These are phyloP conservation scores for Suillus subalutaceus DNA, from an alignment of 768 basidiomycete species.

Conservation along the genomic window DNA sequence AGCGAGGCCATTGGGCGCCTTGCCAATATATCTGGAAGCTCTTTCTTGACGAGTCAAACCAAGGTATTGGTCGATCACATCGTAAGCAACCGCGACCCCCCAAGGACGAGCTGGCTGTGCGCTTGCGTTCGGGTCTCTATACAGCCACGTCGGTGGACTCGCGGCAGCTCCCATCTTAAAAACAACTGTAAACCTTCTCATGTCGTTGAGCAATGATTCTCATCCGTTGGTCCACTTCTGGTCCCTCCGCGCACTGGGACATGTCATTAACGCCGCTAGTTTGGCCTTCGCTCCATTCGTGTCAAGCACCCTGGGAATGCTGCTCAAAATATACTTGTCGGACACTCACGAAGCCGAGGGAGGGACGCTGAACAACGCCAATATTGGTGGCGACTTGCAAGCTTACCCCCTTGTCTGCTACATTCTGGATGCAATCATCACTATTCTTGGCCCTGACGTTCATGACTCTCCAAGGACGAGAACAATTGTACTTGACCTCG, in stretches of 20 bases:
- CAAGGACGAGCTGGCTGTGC: conserved; percentile 92
- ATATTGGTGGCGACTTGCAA: conserved; percentile 87
- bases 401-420: conserved; percentile 91
- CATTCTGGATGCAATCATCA: conserved; percentile 91
- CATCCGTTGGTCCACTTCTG: conserved; percentile 97
- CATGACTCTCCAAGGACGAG: conserved; percentile 83
- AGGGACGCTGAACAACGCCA: conserved; percentile 78
- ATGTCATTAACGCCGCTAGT: conserved; percentile 90
- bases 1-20: conserved; percentile 91
- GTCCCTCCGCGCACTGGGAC: conserved; percentile 82
- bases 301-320: conserved; percentile 83
- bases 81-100: conserved; percentile 93
- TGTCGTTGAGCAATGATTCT: conserved; percentile 94
- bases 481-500: conserved; percentile 81
- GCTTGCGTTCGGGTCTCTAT: conserved; percentile 89
- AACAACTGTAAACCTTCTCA: conserved; percentile 92
- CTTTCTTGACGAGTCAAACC: conserved; percentile 83
- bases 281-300: conserved; percentile 90
- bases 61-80: conserved; percentile 93
- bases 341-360: conserved; percentile 95
- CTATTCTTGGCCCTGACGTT: conserved; percentile 92
- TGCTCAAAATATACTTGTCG: conserved; percentile 86
- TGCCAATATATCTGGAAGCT: conserved; percentile 79
- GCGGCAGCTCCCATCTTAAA: conserved; percentile 93
- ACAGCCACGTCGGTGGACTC: conserved; percentile 90